Evolutionary conservation across 768 basidiomycete genomes (phyloP).

Genomic region (Rhodotorula kratochvilovae): DNA sequence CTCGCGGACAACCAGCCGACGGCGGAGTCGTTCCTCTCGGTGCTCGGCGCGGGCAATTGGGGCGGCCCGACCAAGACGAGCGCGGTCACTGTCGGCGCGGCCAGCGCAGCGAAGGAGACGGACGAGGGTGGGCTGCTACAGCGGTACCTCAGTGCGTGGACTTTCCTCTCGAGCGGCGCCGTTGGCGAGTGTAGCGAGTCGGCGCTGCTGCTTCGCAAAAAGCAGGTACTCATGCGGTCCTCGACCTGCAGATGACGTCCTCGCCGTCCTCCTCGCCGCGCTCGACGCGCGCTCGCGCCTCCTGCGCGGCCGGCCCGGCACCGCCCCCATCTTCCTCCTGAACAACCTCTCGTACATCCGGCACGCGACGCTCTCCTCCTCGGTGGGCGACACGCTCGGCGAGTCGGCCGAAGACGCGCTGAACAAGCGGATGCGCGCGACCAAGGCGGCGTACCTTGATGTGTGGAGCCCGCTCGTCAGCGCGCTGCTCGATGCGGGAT

Average conservation of each 20-base stretch:
- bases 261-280: conserved; percentile 29
- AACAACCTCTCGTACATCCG: conserved; percentile 44
- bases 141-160: conserved; percentile 38
- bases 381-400: conserved; percentile 39
- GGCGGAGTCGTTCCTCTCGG: conserved; percentile 38
- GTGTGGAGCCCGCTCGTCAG: conserved; percentile 42
- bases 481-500: conserved; percentile 40
- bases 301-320: conserved; percentile 17
- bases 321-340: conserved; percentile 41
- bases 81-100: background rate
- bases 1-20: conserved; percentile 38
- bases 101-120: background rate
- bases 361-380: conserved; percentile 36
- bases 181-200: too few species aligned
- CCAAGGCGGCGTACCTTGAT: conserved; percentile 41
- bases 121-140: conserved; percentile 30
- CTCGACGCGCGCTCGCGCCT: conserved; percentile 35
- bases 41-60: conserved; percentile 44
- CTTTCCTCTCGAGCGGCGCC: background rate
- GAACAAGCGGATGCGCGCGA: conserved; percentile 40
- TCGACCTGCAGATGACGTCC: conserved; percentile 37
- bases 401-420: conserved; percentile 39
- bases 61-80: conserved; percentile 18
- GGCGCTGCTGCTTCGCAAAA: too few species aligned
- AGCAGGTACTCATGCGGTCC: too few species aligned